These are phyloP conservation scores for Backusella macrospora DNA, from an alignment of 192 early-diverging fungal species.

Conservation along the genomic window DNA sequence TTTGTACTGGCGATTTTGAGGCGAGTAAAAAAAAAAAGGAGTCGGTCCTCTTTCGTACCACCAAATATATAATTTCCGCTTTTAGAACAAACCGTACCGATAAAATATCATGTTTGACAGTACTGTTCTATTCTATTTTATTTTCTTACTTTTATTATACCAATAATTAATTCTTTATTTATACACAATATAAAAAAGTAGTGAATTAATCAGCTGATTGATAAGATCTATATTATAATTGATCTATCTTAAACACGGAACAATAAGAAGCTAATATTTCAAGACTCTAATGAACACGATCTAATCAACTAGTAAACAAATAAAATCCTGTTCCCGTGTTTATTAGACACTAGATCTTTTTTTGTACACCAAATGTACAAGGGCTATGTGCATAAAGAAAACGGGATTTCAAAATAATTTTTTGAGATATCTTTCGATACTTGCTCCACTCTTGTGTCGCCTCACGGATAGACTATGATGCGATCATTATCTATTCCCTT, in stretches of 20 bases:
- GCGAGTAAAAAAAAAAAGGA: conserved; percentile 7
- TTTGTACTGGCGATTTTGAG: not conserved
- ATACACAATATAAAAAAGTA: too few relatives aligned
- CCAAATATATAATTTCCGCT: conserved; percentile 1
- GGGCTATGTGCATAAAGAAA: conserved; percentile 5
- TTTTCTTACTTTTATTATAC: not conserved
- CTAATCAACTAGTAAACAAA: not conserved
- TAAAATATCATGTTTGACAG: not conserved
- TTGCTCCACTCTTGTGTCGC: not conserved
- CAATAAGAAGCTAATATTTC: not conserved
- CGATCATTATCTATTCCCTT: not conserved
- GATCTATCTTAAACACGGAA: not conserved
- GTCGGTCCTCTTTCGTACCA: not conserved
- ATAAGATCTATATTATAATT: not conserved
- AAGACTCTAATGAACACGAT: not conserved
- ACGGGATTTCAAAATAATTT: not conserved
- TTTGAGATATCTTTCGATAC: not conserved
- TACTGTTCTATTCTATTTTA: not conserved
- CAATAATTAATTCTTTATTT: not conserved
- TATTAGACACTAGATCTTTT: not conserved
- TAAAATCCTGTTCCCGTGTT: not conserved
- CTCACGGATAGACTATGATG: not conserved
- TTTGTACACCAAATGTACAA: conserved; percentile 9
- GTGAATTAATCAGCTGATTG: not conserved
- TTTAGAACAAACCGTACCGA: not conserved